Evolutionary conservation across 2,329 filamentous ascomycete species (phyloP).

Genomic region (Clarireedia paspali): DNA sequence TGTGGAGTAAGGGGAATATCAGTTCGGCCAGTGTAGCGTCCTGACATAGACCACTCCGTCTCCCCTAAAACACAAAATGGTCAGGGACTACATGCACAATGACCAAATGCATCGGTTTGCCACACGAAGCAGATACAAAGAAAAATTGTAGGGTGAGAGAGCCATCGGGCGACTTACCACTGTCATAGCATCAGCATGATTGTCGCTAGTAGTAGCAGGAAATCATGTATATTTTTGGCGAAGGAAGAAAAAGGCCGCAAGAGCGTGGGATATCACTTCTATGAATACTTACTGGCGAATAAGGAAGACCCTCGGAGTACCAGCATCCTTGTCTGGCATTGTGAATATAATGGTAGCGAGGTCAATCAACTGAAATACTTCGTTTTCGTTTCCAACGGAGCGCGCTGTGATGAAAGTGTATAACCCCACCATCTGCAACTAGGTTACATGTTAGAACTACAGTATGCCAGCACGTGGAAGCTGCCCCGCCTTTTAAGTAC

Average conservation of each 20-base stretch:
- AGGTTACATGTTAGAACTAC: too few species aligned
- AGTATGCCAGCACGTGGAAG: too few species aligned
- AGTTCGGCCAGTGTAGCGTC: conserved; percentile 37
- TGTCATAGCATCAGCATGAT: neutral
- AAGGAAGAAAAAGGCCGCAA: neutral
- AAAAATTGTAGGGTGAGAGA: neutral
- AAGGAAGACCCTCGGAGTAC: conserved; percentile 34
- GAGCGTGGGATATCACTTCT: neutral
- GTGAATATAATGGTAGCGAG: conserved; percentile 4
- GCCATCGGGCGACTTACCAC: conserved; percentile 7
- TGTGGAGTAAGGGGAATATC: conserved; percentile 34
- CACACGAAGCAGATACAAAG: neutral
- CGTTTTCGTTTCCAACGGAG: too few species aligned
- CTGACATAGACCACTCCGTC: conserved; percentile 40
- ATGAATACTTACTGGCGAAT: conserved; percentile 30
- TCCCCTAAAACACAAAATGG: conserved; percentile 29
- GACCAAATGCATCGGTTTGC: neutral
- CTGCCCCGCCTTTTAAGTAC: too few species aligned
- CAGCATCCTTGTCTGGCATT: conserved; percentile 31
- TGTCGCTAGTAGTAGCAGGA: neutral
- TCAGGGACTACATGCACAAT: conserved; percentile 4
- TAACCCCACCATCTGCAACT: too few species aligned
- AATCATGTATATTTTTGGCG: neutral
- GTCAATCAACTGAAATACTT: neutral
- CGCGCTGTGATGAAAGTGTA: too few species aligned